Evolutionary conservation across 31 red algal species (phyloP).

Genomic region (Odonthalia washingtoniensis): DNA sequence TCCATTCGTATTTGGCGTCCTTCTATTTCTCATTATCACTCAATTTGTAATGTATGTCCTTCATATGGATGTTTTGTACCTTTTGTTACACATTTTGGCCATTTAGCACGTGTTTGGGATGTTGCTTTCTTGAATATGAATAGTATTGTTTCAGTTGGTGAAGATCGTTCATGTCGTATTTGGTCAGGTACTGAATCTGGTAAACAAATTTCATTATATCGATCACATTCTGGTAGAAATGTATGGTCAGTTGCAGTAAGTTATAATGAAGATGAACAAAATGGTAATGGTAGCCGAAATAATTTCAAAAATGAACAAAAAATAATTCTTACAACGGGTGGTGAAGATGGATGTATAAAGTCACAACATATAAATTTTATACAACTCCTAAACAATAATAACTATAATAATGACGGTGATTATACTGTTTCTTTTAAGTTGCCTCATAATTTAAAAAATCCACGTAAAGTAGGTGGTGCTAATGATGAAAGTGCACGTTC

Average conservation of each 20-base stretch:
- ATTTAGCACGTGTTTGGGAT: conserved; percentile 60
- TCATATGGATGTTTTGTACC: background rate
- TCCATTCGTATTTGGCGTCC: conserved; percentile 29
- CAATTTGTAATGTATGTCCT: background rate
- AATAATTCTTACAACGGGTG: conserved; percentile 22
- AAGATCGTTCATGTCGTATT: conserved; percentile 46
- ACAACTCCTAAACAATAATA: no score
- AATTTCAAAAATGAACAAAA: no score
- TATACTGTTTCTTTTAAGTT: background rate
- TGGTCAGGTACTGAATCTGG: conserved; percentile 6
- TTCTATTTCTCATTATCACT: background rate
- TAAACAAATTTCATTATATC: background rate
- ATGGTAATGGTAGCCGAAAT: no score
- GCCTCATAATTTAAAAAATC: conserved; percentile 19
- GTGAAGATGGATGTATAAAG: conserved; percentile 44
- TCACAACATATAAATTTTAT: background rate
- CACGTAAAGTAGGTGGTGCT: conserved; percentile 21
- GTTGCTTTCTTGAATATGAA: background rate
- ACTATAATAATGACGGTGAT: background rate
- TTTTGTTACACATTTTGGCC: conserved; percentile 32
- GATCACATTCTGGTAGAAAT: conserved; percentile 39
- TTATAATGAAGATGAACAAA: background rate
- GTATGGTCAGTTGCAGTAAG: conserved; percentile 37
- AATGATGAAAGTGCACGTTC: conserved; percentile 29
- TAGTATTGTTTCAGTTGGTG: conserved; percentile 26